These are phyloP conservation scores for Apiospora hydei DNA, from an alignment of 2,329 filamentous ascomycete genomes.

Conservation along the genomic window DNA sequence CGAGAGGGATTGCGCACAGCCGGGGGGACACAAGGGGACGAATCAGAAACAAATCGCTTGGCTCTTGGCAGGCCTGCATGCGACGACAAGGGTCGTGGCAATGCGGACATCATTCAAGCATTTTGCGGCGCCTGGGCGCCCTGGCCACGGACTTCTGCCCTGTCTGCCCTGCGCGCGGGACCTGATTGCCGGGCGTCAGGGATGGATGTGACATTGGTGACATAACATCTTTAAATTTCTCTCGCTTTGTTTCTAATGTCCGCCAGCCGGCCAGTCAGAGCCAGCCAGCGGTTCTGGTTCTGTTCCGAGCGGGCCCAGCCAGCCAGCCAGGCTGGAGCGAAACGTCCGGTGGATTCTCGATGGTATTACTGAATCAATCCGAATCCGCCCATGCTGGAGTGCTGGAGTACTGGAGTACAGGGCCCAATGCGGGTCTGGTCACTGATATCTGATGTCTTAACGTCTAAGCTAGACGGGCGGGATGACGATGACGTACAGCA, in stretches of 20 bases:
- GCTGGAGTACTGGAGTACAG: neutral
- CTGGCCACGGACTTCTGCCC: neutral
- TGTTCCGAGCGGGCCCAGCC: neutral
- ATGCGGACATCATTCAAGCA: constrained; percentile 16
- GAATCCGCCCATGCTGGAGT: neutral
- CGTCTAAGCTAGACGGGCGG: neutral
- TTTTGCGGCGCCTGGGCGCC: constrained; percentile 10
- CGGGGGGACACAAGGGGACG: neutral
- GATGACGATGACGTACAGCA: constrained; percentile 19
- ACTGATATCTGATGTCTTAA: constrained; percentile 18
- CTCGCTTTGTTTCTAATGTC: neutral
- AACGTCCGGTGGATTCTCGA: constrained; percentile 10
- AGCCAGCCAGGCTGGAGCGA: constrained; percentile 13
- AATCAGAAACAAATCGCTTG: constrained; percentile 5
- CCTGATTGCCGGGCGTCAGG: neutral
- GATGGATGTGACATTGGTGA: neutral
- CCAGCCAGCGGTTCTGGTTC: neutral
- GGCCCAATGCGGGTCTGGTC: constrained; percentile 3
- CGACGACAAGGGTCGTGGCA: constrained; percentile 14
- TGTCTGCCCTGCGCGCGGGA: constrained; percentile 9
- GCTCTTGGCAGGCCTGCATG: constrained; percentile 17
- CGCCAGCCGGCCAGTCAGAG: neutral
- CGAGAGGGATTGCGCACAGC: neutral
- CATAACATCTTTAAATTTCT: neutral
- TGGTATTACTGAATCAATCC: neutral